Evolutionary conservation across 352 stramenopile species (phyloP).

Genomic region (Saprolegnia parasitica): DNA sequence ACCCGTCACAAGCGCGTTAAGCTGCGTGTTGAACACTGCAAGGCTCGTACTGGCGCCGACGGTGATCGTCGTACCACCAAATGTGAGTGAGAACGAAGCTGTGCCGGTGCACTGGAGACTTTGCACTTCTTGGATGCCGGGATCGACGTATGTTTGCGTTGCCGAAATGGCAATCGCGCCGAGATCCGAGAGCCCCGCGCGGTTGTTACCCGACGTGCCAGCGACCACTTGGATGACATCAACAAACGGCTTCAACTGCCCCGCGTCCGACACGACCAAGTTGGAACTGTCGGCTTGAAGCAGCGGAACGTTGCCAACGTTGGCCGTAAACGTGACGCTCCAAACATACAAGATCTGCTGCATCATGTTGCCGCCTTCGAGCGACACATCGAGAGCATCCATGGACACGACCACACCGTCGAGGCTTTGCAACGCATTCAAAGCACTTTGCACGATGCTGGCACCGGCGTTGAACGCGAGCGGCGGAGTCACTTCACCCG

Average conservation of each 20-base stretch:
- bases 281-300: conserved; percentile 43
- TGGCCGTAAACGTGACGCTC: conserved; percentile 57
- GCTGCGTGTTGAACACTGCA: conserved; percentile 42
- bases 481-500: conserved; percentile 43
- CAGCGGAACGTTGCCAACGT: conserved; percentile 48
- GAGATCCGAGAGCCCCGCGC: conserved; percentile 37
- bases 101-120: conserved; percentile 51
- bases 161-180: conserved; percentile 51
- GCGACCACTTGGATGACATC: conserved; percentile 45
- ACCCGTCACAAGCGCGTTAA: conserved; percentile 49
- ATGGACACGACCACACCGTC: conserved; percentile 71
- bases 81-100: conserved; percentile 45
- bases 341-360: conserved; percentile 48
- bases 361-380: conserved; percentile 34
- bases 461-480: conserved; percentile 67
- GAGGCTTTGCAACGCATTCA: conserved; percentile 78
- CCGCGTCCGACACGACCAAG: conserved; percentile 42
- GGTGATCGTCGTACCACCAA: conserved; percentile 29
- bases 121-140: conserved; percentile 67
- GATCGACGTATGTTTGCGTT: conserved; percentile 47
- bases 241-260: conserved; percentile 51
- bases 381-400: conserved; percentile 63
- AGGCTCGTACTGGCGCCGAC: conserved; percentile 44
- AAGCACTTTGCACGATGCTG: conserved; percentile 44
- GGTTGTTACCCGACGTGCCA: conserved; percentile 66